Percentiles rank a stretch among this genome's conserved stretches.
Evolutionary conservation across 2,329 filamentous ascomycete species (phyloP).

Genomic region (Truncatella angustata): DNA sequence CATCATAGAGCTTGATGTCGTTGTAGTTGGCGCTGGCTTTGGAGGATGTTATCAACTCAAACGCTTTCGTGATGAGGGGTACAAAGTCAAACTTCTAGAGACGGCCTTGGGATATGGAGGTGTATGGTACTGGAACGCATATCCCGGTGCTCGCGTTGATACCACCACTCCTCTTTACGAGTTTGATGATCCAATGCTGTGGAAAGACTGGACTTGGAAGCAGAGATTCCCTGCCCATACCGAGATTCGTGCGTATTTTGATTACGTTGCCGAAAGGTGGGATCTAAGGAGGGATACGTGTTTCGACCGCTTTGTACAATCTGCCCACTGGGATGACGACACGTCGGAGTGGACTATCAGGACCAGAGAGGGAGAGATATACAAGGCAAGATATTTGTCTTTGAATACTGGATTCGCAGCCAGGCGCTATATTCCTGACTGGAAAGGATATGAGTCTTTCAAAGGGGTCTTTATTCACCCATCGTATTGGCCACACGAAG

Average conservation of each 20-base stretch:
- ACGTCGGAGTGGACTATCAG: constrained; percentile 40
- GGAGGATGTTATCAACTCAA: constrained; percentile 32
- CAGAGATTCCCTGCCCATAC: constrained; percentile 35
- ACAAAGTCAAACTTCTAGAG: constrained; percentile 36
- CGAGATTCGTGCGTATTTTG: constrained; percentile 45
- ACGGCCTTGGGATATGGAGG: constrained; percentile 36
- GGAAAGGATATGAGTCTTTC: constrained; percentile 52
- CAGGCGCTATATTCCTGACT: constrained; percentile 43
- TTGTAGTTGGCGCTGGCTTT: constrained; percentile 39
- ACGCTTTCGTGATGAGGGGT: constrained; percentile 32
- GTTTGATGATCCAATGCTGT: constrained; percentile 35
- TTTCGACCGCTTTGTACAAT: constrained; percentile 42
- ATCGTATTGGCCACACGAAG: constrained; percentile 55
- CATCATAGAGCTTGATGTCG: constrained; percentile 28
- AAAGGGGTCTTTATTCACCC: constrained; percentile 57
- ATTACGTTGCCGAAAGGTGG: constrained; percentile 41
- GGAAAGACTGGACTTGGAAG: constrained; percentile 43
- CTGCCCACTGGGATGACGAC: constrained; percentile 36
- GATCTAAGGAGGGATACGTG: constrained; percentile 40
- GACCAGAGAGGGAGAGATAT: constrained; percentile 36
- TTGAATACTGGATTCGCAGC: constrained; percentile 44
- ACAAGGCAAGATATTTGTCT: constrained; percentile 42
- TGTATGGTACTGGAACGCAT: constrained; percentile 43
- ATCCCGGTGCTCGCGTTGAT: constrained; percentile 42
- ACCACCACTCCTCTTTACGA: constrained; percentile 29